phyloP scores from a whole-genome alignment of 805 yeast genomes.

The Jamesozyma piceae region DNA sequence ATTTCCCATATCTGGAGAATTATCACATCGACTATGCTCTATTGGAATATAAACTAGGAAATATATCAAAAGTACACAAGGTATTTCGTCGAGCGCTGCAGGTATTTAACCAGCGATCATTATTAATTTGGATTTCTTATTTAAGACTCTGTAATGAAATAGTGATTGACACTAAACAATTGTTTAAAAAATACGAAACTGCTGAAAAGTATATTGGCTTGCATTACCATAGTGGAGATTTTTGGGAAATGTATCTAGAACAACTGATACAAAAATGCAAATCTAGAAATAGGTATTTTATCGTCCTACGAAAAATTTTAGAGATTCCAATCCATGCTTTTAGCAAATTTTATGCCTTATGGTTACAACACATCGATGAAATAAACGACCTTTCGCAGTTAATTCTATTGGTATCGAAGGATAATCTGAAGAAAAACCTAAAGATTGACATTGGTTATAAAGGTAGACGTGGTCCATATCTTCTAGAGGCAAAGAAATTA shows the following conservation, averaged over 20 bases:
- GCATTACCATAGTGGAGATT: constrained; percentile 29
- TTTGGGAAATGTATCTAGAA: constrained; percentile 29
- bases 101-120: constrained; percentile 23
- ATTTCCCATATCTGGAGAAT: constrained; percentile 29
- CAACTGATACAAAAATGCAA: constrained; percentile 19
- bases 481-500: constrained; percentile 28
- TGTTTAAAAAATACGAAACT: constrained; percentile 23
- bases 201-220: constrained; percentile 28
- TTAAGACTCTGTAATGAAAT: constrained; percentile 25
- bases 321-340: constrained; percentile 27
- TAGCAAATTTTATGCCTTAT: constrained; percentile 24
- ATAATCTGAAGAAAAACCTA: constrained; percentile 19
- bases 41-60: constrained; percentile 27
- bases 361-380: constrained; percentile 25
- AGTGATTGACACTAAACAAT: constrained; percentile 13
- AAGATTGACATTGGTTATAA: constrained; percentile 15
- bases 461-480: constrained; percentile 27
- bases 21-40: constrained; percentile 30
- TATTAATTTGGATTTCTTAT: constrained; percentile 27
- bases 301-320: constrained; percentile 23
- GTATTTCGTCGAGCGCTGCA: constrained; percentile 20
- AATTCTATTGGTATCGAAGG: constrained; percentile 15
- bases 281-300: constrained; percentile 17
- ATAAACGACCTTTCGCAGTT: constrained; percentile 23
- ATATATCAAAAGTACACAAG: constrained; percentile 19